A percentile compares a stretch with the other conserved stretches of the same genome.
Evolutionary conservation across 2,329 filamentous ascomycete genomes (phyloP).

Genomic region (Fusarium succisae): DNA sequence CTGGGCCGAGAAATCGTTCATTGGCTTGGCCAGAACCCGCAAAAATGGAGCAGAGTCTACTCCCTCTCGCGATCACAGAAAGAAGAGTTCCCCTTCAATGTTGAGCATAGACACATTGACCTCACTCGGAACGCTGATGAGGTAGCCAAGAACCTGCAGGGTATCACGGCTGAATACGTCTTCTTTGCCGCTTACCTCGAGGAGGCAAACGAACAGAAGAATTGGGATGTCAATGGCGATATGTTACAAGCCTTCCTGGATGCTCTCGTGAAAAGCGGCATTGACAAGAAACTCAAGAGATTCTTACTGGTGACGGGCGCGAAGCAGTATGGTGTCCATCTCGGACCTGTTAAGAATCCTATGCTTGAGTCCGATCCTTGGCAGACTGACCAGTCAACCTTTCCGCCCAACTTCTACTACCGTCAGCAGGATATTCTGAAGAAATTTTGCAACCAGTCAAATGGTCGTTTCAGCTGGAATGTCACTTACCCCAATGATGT

Average conservation of each 20-base stretch:
- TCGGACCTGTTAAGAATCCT: conserved; percentile 4
- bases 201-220: neutral
- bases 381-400: neutral
- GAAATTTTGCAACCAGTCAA: neutral
- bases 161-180: neutral
- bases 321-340: conserved; percentile 12
- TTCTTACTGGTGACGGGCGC: neutral
- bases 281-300: neutral
- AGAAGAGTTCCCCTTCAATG: conserved; percentile 7
- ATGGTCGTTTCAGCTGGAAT: neutral
- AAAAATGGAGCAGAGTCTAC: conserved; percentile 11
- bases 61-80: conserved; percentile 4
- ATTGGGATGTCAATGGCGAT: conserved; percentile 7
- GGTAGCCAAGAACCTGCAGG: neutral
- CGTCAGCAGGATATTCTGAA: conserved; percentile 6
- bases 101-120: conserved; percentile 8
- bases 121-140: neutral
- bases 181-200: conserved; percentile 14
- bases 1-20: conserved; percentile 3
- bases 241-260: conserved; percentile 4
- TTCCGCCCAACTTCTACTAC: conserved; percentile 22
- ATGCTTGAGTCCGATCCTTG: conserved; percentile 11
- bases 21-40: neutral
- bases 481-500: conserved; percentile 18
- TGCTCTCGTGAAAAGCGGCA: neutral